A percentile compares a stretch with the other conserved stretches of the same genome.
phyloP scores from a whole-genome alignment of 2,329 filamentous ascomycete genomes.

The Phyllosticta ampelicida region DNA sequence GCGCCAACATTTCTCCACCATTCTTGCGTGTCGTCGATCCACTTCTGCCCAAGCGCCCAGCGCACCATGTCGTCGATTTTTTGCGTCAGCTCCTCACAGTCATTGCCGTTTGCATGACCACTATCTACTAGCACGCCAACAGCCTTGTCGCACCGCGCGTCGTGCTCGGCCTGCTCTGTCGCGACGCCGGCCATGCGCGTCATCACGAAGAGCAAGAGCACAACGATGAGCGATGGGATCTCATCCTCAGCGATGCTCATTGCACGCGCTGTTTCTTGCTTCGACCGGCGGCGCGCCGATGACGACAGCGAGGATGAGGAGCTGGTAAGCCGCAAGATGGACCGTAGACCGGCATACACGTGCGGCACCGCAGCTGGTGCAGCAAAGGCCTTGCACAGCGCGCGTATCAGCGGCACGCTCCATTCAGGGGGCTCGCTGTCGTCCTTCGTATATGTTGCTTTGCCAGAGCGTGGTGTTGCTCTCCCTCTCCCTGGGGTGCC shows the following conservation, averaged over 20 bases:
- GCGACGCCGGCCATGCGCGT: slow-evolving; percentile 33
- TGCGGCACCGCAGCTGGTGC: slow-evolving; percentile 57
- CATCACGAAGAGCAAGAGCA: slow-evolving; percentile 50
- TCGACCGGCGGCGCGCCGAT: slow-evolving; percentile 39
- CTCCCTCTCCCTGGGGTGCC: slow-evolving; percentile 16
- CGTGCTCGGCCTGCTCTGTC: slow-evolving; percentile 4
- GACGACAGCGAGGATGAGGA: not conserved
- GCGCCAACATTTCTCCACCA: slow-evolving; percentile 13
- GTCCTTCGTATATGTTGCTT: not conserved
- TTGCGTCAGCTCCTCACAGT: slow-evolving; percentile 25
- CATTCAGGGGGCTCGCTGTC: slow-evolving; percentile 35
- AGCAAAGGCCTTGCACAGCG: slow-evolving; percentile 51
- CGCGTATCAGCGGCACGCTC: slow-evolving; percentile 58
- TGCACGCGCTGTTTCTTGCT: slow-evolving; percentile 20
- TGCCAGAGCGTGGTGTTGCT: slow-evolving; percentile 18
- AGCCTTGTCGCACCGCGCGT: not conserved
- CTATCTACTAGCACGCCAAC: not conserved
- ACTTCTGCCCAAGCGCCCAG: slow-evolving; percentile 4
- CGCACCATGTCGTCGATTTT: slow-evolving; percentile 24
- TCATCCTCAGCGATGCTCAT: slow-evolving; percentile 17
- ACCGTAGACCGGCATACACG: slow-evolving; percentile 60
- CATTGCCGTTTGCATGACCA: not conserved
- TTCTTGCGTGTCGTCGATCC: slow-evolving; percentile 14
- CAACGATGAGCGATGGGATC: slow-evolving; percentile 46
- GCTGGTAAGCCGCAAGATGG: slow-evolving; percentile 31